A percentile compares a stretch with the other conserved stretches of the same genome.
Evolutionary conservation across 345 rosid species (phyloP).

Genomic region (Stellera chamaejasme): DNA sequence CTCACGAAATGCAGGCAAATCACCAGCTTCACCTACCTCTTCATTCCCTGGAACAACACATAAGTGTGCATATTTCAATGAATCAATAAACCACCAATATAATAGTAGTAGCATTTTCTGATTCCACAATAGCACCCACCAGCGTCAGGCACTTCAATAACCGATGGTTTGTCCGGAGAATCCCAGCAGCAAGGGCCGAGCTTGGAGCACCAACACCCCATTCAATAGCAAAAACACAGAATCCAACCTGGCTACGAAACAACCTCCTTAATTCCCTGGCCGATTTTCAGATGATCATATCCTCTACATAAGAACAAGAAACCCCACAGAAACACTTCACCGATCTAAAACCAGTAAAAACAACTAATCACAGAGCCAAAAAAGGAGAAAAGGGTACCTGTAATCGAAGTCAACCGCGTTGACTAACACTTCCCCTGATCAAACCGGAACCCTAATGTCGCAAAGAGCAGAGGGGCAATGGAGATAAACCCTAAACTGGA

Average conservation of each 20-base stretch:
- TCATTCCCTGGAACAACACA: slow-evolving; percentile 37
- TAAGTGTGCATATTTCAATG: not conserved
- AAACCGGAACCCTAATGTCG: too few relatives aligned
- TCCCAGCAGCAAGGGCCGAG: slow-evolving; percentile 52
- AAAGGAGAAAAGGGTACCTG: too few relatives aligned
- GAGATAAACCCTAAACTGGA: too few relatives aligned
- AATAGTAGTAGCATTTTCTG: not conserved
- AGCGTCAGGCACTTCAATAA: slow-evolving; percentile 45
- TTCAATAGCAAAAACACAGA: slow-evolving; percentile 1
- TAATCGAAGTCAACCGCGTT: too few relatives aligned
- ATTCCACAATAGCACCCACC: slow-evolving; percentile 27
- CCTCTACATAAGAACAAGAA: too few relatives aligned
- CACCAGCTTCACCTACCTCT: slow-evolving; percentile 32
- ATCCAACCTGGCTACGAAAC: slow-evolving; percentile 25
- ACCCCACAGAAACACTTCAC: too few relatives aligned
- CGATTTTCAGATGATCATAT: too few relatives aligned
- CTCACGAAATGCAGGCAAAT: slow-evolving; percentile 60
- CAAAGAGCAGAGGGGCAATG: too few relatives aligned
- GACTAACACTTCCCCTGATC: too few relatives aligned
- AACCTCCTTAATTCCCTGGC: too few relatives aligned
- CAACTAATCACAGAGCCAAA: too few relatives aligned
- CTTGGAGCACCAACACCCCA: slow-evolving; percentile 57
- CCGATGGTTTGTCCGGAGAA: slow-evolving; percentile 50
- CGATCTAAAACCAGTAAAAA: too few relatives aligned
- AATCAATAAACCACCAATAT: slow-evolving; percentile 5